Evolutionary conservation across 2,329 filamentous ascomycete species (phyloP).

Genomic region (Ceratocystis alfenasii): DNA sequence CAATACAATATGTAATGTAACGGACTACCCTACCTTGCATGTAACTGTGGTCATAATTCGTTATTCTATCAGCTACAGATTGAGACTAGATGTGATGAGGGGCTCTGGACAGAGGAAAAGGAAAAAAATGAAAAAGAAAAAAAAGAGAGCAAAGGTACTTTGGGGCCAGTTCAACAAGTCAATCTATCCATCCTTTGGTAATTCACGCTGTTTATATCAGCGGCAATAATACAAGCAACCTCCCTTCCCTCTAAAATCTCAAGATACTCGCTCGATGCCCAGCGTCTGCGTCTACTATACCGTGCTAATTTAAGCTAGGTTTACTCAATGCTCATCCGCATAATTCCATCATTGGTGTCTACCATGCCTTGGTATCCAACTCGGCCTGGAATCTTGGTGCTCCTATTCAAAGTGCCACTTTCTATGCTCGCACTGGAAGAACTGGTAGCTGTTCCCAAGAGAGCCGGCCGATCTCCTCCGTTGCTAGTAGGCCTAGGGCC

Average conservation of each 20-base stretch:
- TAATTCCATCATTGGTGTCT: conserved; percentile 87
- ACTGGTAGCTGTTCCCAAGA: conserved; percentile 28
- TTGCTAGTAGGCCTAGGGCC: conserved; percentile 56
- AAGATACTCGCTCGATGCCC: too few relatives aligned
- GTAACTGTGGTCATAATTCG: conserved; percentile 13
- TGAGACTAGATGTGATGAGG: neutral
- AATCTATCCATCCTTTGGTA: too few relatives aligned
- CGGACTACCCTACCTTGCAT: neutral
- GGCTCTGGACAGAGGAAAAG: neutral
- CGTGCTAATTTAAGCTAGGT: too few relatives aligned
- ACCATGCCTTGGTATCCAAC: conserved; percentile 86
- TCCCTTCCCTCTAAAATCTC: neutral
- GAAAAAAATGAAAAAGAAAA: neutral
- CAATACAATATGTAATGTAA: neutral
- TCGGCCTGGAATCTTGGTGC: conserved; percentile 42
- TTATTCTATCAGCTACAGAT: conserved; percentile 16
- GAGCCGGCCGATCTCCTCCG: conserved; percentile 27
- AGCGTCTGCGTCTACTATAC: too few relatives aligned
- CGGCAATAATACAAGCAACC: too few relatives aligned
- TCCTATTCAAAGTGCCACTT: conserved; percentile 34
- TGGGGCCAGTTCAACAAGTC: too few relatives aligned
- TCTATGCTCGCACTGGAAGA: conserved; percentile 35
- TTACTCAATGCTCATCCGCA: conserved; percentile 94
- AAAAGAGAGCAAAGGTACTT: too few relatives aligned
- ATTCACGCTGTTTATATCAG: too few relatives aligned